These are phyloP conservation scores for Durio zibethinus DNA, from an alignment of 345 rosid genomes.

Conservation along the genomic window DNA sequence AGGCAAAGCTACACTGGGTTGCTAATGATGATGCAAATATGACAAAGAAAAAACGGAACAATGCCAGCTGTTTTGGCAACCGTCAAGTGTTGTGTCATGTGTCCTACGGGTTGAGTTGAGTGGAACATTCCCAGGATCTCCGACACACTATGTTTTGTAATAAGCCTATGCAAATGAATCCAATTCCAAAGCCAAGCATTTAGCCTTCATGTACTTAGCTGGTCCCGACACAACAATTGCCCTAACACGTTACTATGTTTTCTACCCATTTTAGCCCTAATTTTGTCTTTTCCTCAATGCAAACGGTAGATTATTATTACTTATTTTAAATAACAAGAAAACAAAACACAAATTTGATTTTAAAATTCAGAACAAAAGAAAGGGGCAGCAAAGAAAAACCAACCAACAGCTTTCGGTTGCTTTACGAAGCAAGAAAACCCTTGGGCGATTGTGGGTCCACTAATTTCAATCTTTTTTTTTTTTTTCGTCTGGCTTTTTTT, in stretches of 20 bases:
- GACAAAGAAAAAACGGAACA: too few relatives aligned
- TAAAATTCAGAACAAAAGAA: not conserved
- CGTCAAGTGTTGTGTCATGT: too few relatives aligned
- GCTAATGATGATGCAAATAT: too few relatives aligned
- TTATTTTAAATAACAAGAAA: not conserved
- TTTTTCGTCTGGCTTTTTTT: conserved; percentile 17
- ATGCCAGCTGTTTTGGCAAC: too few relatives aligned
- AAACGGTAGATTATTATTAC: not conserved
- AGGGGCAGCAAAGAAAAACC: conserved; percentile 24
- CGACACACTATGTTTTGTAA: not conserved
- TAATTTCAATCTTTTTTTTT: not conserved
- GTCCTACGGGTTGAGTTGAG: not conserved
- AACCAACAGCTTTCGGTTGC: conserved; percentile 24
- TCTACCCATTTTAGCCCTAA: not conserved
- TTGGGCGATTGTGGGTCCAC: conserved; percentile 14
- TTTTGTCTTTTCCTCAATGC: not conserved
- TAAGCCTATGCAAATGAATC: not conserved
- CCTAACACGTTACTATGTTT: conserved; percentile 6
- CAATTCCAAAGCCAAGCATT: not conserved
- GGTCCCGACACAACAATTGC: conserved; percentile 3
- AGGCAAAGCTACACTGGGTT: too few relatives aligned
- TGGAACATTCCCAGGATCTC: not conserved
- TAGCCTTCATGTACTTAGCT: too few relatives aligned
- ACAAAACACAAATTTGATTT: not conserved
- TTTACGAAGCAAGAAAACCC: not conserved